Percentiles rank a stretch among this genome's conserved stretches.
Conservation (phyloP, 306 rosid species). For the Nissolia schottii region DNA sequence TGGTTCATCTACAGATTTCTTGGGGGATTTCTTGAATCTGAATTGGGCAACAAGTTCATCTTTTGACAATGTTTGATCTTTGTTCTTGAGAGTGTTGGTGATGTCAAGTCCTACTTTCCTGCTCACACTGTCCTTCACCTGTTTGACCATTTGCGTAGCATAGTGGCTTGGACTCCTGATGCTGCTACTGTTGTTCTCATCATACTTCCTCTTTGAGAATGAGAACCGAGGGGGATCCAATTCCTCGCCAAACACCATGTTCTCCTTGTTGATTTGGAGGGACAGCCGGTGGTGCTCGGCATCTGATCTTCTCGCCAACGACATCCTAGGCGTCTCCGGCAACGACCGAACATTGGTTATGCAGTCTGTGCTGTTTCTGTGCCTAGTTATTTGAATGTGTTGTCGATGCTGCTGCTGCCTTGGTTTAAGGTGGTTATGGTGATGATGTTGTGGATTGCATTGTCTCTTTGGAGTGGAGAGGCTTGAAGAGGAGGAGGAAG, state of each 20-base stretch:
- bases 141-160: conserved; percentile 82
- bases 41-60: conserved; percentile 37
- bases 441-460: conserved; percentile 14
- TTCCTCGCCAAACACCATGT: conserved; percentile 31
- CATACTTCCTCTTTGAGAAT: conserved; percentile 40
- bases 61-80: conserved; percentile 36
- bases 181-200: conserved; percentile 30
- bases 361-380: conserved; percentile 40
- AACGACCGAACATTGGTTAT: conserved; percentile 48
- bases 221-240: conserved; percentile 51
- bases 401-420: no score
- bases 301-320: conserved; percentile 59
- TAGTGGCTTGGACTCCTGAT: conserved; percentile 57
- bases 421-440: conserved; percentile 10
- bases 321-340: conserved; percentile 80
- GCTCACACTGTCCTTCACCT: conserved; percentile 62
- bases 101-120: conserved; percentile 72
- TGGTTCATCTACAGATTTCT: conserved; percentile 28
- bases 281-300: conserved; percentile 72
- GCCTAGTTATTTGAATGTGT: conserved; percentile 29
- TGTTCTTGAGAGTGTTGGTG: conserved; percentile 58
- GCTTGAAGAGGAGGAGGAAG: conserved; percentile 39
- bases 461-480: conserved; percentile 34
- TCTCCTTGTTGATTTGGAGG: conserved; percentile 85
- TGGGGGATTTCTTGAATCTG: conserved; percentile 39